These are phyloP conservation scores for Podaxis sp. DNA, from an alignment of 768 basidiomycete species.

Conservation along the genomic window DNA sequence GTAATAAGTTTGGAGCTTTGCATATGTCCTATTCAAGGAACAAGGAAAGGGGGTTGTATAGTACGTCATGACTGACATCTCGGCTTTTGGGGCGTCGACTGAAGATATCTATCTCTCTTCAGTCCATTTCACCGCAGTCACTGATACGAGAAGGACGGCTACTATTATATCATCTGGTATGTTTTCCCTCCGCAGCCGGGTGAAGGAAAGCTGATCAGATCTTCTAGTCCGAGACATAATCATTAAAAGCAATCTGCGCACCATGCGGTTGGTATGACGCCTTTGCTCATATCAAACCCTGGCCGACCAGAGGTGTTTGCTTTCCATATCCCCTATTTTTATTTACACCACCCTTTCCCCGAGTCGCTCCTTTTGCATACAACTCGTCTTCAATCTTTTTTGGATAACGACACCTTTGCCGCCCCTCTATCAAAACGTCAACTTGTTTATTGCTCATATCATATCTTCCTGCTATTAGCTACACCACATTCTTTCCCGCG, in stretches of 20 bases:
- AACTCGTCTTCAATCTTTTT: not conserved
- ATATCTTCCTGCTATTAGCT: conserved; percentile 4
- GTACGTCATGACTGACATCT: conserved; percentile 37
- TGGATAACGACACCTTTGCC: not conserved
- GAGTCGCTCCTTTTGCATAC: not conserved
- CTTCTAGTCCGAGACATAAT: conserved; percentile 66
- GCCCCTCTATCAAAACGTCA: not conserved
- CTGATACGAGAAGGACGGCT: conserved; percentile 72
- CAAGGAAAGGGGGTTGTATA: conserved; percentile 68
- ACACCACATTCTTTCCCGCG: not conserved
- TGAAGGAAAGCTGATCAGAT: conserved; percentile 10
- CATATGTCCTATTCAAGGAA: conserved; percentile 69
- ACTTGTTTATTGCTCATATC: conserved; percentile 5
- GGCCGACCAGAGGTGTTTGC: not conserved
- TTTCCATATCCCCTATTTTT: not conserved
- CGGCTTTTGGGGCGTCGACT: not conserved
- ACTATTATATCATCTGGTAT: conserved; percentile 73
- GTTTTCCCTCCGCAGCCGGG: conserved; percentile 21
- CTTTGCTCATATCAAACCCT: not conserved
- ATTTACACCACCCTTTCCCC: not conserved
- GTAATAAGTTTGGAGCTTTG: conserved; percentile 66
- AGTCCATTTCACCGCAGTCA: conserved; percentile 83
- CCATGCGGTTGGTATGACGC: conserved; percentile 49
- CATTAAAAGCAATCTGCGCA: conserved; percentile 62
- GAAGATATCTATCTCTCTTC: conserved; percentile 6